Conservation (phyloP, 441 rosid genomes). For the Corymbia citriodora region DNA sequence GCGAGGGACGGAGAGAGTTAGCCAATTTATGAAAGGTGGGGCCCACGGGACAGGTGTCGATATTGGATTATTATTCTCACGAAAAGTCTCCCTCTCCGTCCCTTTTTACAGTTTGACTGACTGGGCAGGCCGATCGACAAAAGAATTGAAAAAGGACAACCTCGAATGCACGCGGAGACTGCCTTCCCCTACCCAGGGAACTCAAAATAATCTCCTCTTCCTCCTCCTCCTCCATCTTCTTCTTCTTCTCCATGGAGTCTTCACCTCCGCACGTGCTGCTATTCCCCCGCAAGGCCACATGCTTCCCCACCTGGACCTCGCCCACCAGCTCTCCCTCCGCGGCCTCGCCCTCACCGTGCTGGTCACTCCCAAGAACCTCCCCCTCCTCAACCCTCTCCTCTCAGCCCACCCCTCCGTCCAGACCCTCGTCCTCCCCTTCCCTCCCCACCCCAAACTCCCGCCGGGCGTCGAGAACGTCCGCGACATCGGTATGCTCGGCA, state of each 20-base stretch:
- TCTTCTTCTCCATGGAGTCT: not conserved
- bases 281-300: constrained; percentile 48
- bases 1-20: too few species aligned
- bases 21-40: too few species aligned
- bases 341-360: constrained; percentile 33
- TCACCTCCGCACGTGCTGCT: constrained; percentile 31
- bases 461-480: constrained; percentile 42
- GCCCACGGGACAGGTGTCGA: too few species aligned
- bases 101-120: too few species aligned
- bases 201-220: not conserved
- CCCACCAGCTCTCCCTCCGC: constrained; percentile 40
- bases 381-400: constrained; percentile 36
- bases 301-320: constrained; percentile 38
- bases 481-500: constrained; percentile 29
- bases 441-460: constrained; percentile 40
- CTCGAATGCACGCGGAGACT: not conserved
- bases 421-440: constrained; percentile 35
- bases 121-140: too few species aligned
- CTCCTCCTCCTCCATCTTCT: not conserved
- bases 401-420: constrained; percentile 26
- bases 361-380: constrained; percentile 46
- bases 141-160: not conserved
- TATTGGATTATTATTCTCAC: too few species aligned
- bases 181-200: not conserved
- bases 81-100: too few species aligned